Percentiles rank a stretch among this genome's conserved stretches.
Conservation (phyloP, 148 eudicot species). For the Oxyria digyna region DNA sequence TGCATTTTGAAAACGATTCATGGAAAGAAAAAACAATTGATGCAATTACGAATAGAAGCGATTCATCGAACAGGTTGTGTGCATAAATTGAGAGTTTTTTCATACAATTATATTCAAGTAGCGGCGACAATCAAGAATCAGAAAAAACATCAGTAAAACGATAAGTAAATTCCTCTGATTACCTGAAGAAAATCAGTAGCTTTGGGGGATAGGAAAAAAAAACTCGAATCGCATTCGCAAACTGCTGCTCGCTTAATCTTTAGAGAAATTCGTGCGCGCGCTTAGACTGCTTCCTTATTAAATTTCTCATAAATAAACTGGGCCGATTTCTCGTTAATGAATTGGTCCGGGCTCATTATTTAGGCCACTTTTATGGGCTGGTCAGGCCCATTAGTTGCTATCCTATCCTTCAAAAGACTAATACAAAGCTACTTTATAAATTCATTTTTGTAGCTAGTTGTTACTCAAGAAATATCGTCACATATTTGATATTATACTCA, state of each 20-base stretch:
- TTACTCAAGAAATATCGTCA: too few species aligned
- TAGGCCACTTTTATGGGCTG: neutral
- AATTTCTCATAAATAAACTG: too few species aligned
- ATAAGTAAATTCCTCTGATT: neutral
- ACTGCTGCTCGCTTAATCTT: neutral
- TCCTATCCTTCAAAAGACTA: neutral
- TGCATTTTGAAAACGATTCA: neutral
- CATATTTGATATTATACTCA: too few species aligned
- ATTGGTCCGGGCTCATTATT: neutral
- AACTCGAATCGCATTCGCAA: neutral
- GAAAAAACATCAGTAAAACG: neutral
- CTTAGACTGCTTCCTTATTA: neutral
- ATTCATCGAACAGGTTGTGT: slow-evolving; percentile 21
- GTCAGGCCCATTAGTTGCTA: neutral
- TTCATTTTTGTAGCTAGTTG: neutral
- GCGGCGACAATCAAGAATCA: neutral
- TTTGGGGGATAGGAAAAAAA: neutral
- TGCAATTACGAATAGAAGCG: neutral
- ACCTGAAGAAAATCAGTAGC: neutral
- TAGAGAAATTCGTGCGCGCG: neutral
- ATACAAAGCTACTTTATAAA: neutral
- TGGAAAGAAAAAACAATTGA: neutral
- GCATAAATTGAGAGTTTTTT: slow-evolving; percentile 2
- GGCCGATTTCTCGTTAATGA: neutral
- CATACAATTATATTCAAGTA: neutral